Evolutionary conservation across 306 rosid species (phyloP).

Genomic region (Dalbergia cochinchinensis): DNA sequence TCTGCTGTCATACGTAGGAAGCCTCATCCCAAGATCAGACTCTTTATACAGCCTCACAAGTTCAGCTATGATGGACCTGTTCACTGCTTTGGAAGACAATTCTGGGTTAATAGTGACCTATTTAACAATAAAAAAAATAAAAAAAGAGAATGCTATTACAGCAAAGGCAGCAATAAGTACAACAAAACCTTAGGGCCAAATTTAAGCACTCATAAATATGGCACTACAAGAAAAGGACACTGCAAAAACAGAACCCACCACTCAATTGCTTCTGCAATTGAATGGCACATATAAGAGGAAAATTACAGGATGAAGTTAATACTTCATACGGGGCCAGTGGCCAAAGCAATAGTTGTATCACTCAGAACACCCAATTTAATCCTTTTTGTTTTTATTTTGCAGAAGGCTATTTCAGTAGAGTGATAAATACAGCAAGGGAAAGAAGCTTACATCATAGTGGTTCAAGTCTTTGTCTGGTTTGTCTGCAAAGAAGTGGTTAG

Average conservation of each 20-base stretch:
- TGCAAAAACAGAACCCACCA: constrained; percentile 50
- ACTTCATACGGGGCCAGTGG: constrained; percentile 55
- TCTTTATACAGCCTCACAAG: constrained; percentile 86
- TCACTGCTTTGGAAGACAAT: constrained; percentile 83
- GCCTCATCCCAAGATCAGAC: constrained; percentile 90
- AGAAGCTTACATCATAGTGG: constrained; percentile 90
- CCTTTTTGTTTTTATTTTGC: not conserved
- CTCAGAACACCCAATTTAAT: constrained; percentile 35
- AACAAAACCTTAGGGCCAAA: constrained; percentile 57
- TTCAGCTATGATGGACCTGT: constrained; percentile 92
- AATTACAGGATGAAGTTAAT: constrained; percentile 54
- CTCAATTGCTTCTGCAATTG: constrained; percentile 46
- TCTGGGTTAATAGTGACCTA: constrained; percentile 93
- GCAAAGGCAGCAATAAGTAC: constrained; percentile 54
- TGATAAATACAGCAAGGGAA: constrained; percentile 31
- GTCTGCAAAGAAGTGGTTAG: constrained; percentile 97
- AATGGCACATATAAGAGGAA: constrained; percentile 51
- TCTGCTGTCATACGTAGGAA: constrained; percentile 97
- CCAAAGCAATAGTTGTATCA: constrained; percentile 21
- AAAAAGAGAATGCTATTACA: constrained; percentile 49
- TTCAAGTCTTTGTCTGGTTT: constrained; percentile 96
- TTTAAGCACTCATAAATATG: constrained; percentile 59
- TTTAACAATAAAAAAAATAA: not conserved
- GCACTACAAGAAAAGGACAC: constrained; percentile 57
- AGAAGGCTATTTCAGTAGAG: constrained; percentile 19